Conservation (phyloP, 2,329 filamentous ascomycete species). For the Hypoxylon rubiginosum region DNA sequence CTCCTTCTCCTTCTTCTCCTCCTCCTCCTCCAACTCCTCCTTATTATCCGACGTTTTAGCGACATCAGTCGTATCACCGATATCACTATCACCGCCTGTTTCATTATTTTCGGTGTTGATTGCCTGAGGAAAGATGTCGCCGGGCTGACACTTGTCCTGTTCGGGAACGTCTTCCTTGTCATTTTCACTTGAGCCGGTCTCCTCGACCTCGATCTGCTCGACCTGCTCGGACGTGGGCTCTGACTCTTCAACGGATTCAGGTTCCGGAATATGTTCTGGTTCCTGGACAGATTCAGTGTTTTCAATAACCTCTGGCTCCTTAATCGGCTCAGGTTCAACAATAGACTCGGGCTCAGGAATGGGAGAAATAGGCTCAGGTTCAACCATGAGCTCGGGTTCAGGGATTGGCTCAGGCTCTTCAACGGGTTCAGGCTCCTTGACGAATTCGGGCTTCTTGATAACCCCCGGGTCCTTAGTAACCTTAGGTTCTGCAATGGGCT, state of each 20-base stretch:
- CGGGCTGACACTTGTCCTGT: not conserved
- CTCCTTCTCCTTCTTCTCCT: not conserved
- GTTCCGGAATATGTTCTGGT: not conserved
- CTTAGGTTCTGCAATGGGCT: not conserved
- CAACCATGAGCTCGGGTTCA: no score
- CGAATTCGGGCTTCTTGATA: not conserved
- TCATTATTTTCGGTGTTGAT: not conserved
- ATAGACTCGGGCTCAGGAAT: not conserved
- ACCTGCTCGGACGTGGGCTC: no score
- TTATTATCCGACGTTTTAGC: not conserved
- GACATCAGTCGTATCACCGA: not conserved
- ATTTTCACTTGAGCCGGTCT: not conserved
- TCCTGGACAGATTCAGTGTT: not conserved
- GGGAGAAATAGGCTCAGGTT: no score
- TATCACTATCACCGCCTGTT: not conserved
- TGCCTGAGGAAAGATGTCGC: not conserved
- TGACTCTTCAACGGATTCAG: not conserved
- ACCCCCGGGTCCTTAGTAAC: no score
- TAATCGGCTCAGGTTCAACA: not conserved
- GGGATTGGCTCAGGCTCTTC: not conserved
- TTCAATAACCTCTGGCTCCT: not conserved
- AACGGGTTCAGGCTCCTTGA: not conserved
- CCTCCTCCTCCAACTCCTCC: no score
- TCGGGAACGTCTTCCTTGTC: not conserved
- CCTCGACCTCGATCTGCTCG: not conserved